These are phyloP conservation scores for Kuraishia borneana DNA, from an alignment of 805 yeast genomes.

Conservation along the genomic window DNA sequence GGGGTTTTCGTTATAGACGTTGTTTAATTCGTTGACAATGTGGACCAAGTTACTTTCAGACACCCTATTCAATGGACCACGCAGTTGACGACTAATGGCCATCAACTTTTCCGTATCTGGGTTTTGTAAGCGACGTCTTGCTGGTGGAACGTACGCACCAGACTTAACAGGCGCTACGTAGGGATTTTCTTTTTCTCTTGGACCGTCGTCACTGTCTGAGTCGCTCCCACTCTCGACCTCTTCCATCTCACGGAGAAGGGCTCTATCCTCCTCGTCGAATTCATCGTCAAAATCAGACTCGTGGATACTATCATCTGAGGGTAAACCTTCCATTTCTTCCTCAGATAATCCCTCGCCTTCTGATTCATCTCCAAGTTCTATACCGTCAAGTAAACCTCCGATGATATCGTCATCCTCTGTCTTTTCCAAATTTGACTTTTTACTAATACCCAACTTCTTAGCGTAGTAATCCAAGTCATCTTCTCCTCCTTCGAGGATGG, in stretches of 20 bases:
- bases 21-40: slow-evolving; percentile 59
- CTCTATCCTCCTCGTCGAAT: slow-evolving; percentile 19
- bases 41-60: slow-evolving; percentile 75
- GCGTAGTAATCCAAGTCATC: slow-evolving; percentile 78
- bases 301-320: slow-evolving; percentile 13
- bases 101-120: slow-evolving; percentile 32
- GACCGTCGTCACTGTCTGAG: slow-evolving; percentile 15
- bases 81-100: slow-evolving; percentile 50
- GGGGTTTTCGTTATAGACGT: slow-evolving; percentile 53
- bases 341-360: slow-evolving; percentile 8
- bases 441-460: slow-evolving; percentile 59
- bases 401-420: slow-evolving; percentile 61
- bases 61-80: slow-evolving; percentile 79
- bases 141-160: slow-evolving; percentile 74
- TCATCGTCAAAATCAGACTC: slow-evolving; percentile 18
- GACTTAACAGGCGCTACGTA: slow-evolving; percentile 51
- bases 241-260: slow-evolving; percentile 18
- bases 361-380: slow-evolving; percentile 26
- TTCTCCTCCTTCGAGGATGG: slow-evolving; percentile 42
- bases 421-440: slow-evolving; percentile 39
- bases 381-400: slow-evolving; percentile 75
- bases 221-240: slow-evolving; percentile 15
- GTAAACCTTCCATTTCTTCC: slow-evolving; percentile 5
- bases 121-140: slow-evolving; percentile 45
- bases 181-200: slow-evolving; percentile 53